Base-by-base conservation (phyloP, 225 moss, liverwort and hornwort species). In the Sphagnum tenellum region DNA sequence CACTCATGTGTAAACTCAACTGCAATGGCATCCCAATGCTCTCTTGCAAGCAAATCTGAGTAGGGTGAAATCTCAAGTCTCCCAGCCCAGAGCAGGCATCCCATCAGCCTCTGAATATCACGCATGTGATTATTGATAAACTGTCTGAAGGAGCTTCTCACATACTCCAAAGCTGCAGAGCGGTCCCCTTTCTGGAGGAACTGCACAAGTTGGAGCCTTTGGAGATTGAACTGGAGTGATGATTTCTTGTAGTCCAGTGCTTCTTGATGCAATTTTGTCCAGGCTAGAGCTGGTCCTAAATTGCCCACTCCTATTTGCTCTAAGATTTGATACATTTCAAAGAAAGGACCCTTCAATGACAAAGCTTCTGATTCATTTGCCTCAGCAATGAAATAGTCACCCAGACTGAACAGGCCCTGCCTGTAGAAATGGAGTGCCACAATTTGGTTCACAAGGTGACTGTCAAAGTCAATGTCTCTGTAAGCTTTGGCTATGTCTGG, bases 381-480 rank as follows among this genome's bases (percentile, higher is more conserved):
- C 64, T 94, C 94, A 4, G 77, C 78, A 44, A 91, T 86, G 54
- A 94, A 94, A 66, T 87, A 88, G 64, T 94, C 94, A 5, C 94
- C 94, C 47, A 94, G 73, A 71, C 80, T 86, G 68, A 94, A 94
- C 63, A 89, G 76, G 44, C 91, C 94, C 67, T 94, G 91, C 10
- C 89, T 73, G 73, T 94, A 94, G 65, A 91, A 94, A 64, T 94
- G 94, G 65, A 91, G 83, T 45, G 91, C 91, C 67, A 91, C 85
- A 47, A 94, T 87, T 73, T 91, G 85, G 57, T 94, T 94, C 10
- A 94, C 72, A 55, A 88, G 82, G 50, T 76, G 82, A 13, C 74
- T 73, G 66, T 94, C 86, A 5, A 89, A 94, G 13, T 91, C 85
- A 9, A 89, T 87, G 57, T 94, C 88, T 45, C 94, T 73, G 69